These are phyloP conservation scores for Xylariales sp. DNA, from an alignment of 2,329 filamentous ascomycete genomes.

Conservation along the genomic window DNA sequence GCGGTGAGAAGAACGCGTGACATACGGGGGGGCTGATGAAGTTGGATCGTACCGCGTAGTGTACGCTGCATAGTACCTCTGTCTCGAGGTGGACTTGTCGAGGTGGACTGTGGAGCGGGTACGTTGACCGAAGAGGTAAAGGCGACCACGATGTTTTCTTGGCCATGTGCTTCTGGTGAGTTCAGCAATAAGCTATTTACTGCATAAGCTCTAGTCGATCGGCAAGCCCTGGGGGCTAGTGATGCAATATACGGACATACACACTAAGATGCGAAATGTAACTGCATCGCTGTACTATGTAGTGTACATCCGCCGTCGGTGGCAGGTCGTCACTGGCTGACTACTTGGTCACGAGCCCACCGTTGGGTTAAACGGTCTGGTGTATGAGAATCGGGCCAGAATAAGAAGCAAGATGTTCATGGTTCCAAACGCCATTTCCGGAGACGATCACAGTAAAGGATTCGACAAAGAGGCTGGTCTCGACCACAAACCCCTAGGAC, in stretches of 20 bases:
- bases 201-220: constrained; percentile 33
- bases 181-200: constrained; percentile 30
- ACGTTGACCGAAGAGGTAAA: constrained; percentile 31
- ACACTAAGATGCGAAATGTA: constrained; percentile 30
- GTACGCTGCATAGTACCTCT: constrained; percentile 24
- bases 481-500: neutral
- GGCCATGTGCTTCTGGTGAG: constrained; percentile 26
- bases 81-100: constrained; percentile 29
- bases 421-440: constrained; percentile 19
- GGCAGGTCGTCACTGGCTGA: constrained; percentile 32
- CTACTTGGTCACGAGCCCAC: constrained; percentile 38
- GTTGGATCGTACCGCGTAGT: constrained; percentile 34
- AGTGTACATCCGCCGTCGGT: constrained; percentile 28
- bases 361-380: constrained; percentile 37
- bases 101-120: neutral
- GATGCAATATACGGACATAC: constrained; percentile 31
- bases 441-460: constrained; percentile 20
- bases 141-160: constrained; percentile 31
- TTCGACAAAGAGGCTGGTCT: constrained; percentile 4
- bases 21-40: constrained; percentile 33
- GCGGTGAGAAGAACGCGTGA: constrained; percentile 39
- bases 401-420: constrained; percentile 10
- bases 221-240: constrained; percentile 35
- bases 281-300: constrained; percentile 29
- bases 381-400: constrained; percentile 27